These are phyloP conservation scores for Metschnikowia borealis DNA, from an alignment of 805 yeast genomes.

Conservation along the genomic window DNA sequence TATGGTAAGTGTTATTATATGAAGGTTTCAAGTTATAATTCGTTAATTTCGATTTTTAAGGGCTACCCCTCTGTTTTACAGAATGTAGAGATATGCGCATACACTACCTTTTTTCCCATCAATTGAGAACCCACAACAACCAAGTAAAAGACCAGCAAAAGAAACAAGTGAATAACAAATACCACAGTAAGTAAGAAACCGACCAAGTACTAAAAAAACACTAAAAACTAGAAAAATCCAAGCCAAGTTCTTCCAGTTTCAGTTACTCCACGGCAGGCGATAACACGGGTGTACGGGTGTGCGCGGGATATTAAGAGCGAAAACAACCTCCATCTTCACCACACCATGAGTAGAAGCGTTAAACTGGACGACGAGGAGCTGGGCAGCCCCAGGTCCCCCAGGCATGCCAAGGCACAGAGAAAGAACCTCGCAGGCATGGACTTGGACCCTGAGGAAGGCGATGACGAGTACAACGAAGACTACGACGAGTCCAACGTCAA, in stretches of 20 bases:
- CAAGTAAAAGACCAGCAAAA: no score
- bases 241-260: no score
- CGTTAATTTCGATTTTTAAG: not conserved
- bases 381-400: constrained; percentile 14
- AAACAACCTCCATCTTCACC: not conserved
- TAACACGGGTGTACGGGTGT: not conserved
- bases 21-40: not conserved
- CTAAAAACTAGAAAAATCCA: no score
- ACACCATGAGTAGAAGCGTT: constrained; percentile 2
- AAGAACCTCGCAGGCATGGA: constrained; percentile 19
- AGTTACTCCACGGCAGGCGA: no score
- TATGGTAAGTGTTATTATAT: no score
- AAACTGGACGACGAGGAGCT: constrained; percentile 9
- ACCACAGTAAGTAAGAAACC: no score
- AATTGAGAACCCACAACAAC: no score
- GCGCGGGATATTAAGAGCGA: constrained; percentile 1
- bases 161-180: no score
- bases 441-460: constrained; percentile 19
- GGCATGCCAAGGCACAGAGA: constrained; percentile 13
- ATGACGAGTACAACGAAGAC: constrained; percentile 18
- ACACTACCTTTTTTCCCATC: no score
- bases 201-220: no score
- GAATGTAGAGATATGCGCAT: no score
- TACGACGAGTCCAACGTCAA: constrained; percentile 17
- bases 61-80: not conserved